These are phyloP conservation scores for Aspergillus ustus DNA, from an alignment of 2,329 filamentous ascomycete genomes.

Conservation along the genomic window DNA sequence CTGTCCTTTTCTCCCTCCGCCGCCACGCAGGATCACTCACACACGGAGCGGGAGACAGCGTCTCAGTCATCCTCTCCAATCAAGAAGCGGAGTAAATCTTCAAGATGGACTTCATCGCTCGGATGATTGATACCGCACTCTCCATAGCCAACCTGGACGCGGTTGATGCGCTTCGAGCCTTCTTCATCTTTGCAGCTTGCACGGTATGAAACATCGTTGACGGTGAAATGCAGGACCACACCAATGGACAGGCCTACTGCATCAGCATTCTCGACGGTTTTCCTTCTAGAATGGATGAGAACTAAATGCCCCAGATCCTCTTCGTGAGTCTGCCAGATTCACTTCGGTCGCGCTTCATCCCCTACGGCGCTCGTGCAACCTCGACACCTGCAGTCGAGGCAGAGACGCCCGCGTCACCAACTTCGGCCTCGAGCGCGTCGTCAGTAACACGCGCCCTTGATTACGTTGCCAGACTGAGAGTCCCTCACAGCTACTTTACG, in stretches of 20 bases:
- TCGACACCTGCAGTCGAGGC: conserved; percentile 26
- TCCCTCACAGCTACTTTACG: conserved; percentile 87
- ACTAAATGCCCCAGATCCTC: conserved; percentile 47
- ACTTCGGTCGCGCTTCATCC: conserved; percentile 60
- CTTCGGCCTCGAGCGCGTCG: conserved; percentile 20
- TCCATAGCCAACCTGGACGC: conserved; percentile 34
- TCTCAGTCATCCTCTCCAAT: background rate
- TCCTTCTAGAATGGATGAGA: conserved; percentile 24
- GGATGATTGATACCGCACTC: conserved; percentile 21
- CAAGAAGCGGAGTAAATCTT: background rate
- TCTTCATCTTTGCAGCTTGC: conserved; percentile 44
- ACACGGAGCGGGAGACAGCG: background rate
- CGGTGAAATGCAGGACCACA: conserved; percentile 6
- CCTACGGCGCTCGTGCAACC: conserved; percentile 62
- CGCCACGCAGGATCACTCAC: background rate
- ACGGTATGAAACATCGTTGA: conserved; percentile 37
- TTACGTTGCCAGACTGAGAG: conserved; percentile 58
- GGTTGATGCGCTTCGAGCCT: conserved; percentile 40
- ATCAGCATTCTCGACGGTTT: conserved; percentile 7
- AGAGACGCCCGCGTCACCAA: conserved; percentile 14
- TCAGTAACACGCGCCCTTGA: conserved; percentile 49
- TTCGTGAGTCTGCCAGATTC: conserved; percentile 56
- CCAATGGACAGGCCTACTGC: conserved; percentile 3
- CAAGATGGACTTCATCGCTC: conserved; percentile 20
- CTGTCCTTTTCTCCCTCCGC: conserved; percentile 1